phyloP scores from a whole-genome alignment of 805 yeast species.

The Candida ipomoeae region DNA sequence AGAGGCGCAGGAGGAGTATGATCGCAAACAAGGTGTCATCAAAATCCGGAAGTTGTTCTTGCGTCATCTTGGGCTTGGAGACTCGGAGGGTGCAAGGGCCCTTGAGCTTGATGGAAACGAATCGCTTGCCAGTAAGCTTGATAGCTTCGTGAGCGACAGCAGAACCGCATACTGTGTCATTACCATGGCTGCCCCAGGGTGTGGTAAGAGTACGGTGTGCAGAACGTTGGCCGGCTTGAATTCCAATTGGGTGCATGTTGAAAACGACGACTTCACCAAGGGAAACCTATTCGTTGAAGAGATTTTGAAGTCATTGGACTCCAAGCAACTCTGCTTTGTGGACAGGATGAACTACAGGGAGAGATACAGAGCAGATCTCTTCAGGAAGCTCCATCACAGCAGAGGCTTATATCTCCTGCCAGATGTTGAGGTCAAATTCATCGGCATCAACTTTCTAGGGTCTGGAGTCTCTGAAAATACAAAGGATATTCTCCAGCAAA shows the following conservation, averaged over 20 bases:
- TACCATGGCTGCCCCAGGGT: slow-evolving; percentile 87
- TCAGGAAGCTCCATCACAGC: slow-evolving; percentile 46
- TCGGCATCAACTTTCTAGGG: slow-evolving; percentile 66
- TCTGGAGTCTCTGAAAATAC: slow-evolving; percentile 26
- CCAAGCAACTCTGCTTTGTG: slow-evolving; percentile 53
- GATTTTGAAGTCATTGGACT: slow-evolving; percentile 35
- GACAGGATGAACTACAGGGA: slow-evolving; percentile 80
- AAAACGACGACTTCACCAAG: slow-evolving; percentile 68
- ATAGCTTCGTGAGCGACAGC: slow-evolving; percentile 20
- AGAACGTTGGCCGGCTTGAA: slow-evolving; percentile 53
- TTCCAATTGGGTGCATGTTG: slow-evolving; percentile 68
- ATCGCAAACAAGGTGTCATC: slow-evolving; percentile 67
- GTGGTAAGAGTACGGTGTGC: slow-evolving; percentile 88
- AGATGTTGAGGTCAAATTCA: slow-evolving; percentile 44
- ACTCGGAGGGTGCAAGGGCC: slow-evolving; percentile 55
- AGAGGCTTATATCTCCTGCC: slow-evolving; percentile 27
- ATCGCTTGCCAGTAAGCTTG: slow-evolving; percentile 17
- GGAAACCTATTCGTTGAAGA: slow-evolving; percentile 46
- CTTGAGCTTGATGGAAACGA: slow-evolving; percentile 42
- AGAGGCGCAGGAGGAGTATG: slow-evolving; percentile 41
- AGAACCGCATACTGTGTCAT: slow-evolving; percentile 52
- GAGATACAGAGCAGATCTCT: slow-evolving; percentile 64
- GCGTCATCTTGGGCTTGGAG: slow-evolving; percentile 38
- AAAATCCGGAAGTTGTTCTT: slow-evolving; percentile 66
- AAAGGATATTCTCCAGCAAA: slow-evolving; percentile 49